These are phyloP conservation scores for Ceratocystis alfenasii DNA, from an alignment of 2,329 filamentous ascomycete species.

Conservation along the genomic window DNA sequence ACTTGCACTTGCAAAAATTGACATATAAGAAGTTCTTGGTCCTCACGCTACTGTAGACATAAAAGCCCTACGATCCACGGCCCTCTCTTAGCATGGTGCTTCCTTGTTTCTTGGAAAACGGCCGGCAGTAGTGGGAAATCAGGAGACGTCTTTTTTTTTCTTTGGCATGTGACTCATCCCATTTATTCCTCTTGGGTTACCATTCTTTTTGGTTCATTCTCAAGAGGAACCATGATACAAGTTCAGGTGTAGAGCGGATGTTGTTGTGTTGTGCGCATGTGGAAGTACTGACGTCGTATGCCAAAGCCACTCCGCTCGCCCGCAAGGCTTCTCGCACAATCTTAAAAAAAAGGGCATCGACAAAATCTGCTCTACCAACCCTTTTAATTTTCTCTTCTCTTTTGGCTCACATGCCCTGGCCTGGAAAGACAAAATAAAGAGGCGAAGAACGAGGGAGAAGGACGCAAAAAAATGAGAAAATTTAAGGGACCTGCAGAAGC, in stretches of 20 bases:
- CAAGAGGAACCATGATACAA: background rate
- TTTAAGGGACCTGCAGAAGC: constrained; percentile 6
- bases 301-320: background rate
- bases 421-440: background rate
- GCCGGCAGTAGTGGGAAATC: background rate
- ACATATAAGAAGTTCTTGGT: no score
- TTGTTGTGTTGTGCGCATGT: background rate
- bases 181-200: background rate
- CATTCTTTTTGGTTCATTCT: background rate
- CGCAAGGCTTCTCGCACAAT: background rate
- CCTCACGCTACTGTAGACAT: no score
- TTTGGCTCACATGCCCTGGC: no score
- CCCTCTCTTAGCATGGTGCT: background rate
- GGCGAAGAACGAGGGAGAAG: background rate
- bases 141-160: background rate
- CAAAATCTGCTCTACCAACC: background rate
- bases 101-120: background rate
- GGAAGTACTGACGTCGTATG: background rate
- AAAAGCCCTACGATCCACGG: background rate
- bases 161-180: background rate
- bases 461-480: background rate
- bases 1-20: no score
- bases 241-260: background rate
- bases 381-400: no score
- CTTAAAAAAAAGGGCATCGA: background rate